phyloP scores from a whole-genome alignment of 192 early-diverging fungal genomes.

The Phycomyces nitens region DNA sequence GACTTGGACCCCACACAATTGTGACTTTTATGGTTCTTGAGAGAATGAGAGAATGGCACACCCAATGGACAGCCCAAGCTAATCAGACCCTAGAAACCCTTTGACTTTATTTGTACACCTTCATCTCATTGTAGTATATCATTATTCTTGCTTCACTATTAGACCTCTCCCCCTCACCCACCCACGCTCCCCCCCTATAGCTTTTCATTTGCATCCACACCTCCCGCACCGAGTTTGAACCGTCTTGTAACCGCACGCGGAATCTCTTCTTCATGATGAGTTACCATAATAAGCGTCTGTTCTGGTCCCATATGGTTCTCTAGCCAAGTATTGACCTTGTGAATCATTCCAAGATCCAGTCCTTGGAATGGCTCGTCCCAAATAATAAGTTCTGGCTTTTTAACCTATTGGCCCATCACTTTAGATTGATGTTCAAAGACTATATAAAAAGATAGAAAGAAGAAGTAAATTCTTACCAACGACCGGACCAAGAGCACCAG shows the following conservation, averaged over 20 bases:
- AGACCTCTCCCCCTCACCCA: too few relatives aligned
- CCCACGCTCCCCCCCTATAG: too few relatives aligned
- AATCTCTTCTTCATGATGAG: slow-evolving; percentile 56
- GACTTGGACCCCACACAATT: slow-evolving; percentile 82
- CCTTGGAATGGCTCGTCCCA: slow-evolving; percentile 63
- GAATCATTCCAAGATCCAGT: slow-evolving; percentile 43
- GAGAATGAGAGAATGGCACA: slow-evolving; percentile 49
- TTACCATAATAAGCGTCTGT: slow-evolving; percentile 54
- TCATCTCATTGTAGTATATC: too few relatives aligned
- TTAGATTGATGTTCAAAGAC: not conserved
- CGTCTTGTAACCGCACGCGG: slow-evolving; percentile 33
- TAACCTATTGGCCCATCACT: slow-evolving; percentile 27
- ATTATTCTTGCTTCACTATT: too few relatives aligned
- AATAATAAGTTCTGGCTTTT: slow-evolving; percentile 40
- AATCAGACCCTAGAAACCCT: not conserved
- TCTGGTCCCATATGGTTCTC: slow-evolving; percentile 36
- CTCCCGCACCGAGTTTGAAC: slow-evolving; percentile 16
- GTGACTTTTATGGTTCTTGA: slow-evolving; percentile 82
- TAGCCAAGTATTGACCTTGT: slow-evolving; percentile 39
- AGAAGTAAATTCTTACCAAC: slow-evolving; percentile 12
- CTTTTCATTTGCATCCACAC: slow-evolving; percentile 1
- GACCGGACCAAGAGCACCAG: slow-evolving; percentile 46
- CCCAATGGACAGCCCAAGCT: slow-evolving; percentile 1
- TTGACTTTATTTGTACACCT: not conserved
- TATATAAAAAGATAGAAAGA: not conserved